Evolutionary conservation across 2,329 filamentous ascomycete genomes (phyloP), one percentile per base, ranked within the genome.

Genomic region (Knufia fluminis): DNA sequence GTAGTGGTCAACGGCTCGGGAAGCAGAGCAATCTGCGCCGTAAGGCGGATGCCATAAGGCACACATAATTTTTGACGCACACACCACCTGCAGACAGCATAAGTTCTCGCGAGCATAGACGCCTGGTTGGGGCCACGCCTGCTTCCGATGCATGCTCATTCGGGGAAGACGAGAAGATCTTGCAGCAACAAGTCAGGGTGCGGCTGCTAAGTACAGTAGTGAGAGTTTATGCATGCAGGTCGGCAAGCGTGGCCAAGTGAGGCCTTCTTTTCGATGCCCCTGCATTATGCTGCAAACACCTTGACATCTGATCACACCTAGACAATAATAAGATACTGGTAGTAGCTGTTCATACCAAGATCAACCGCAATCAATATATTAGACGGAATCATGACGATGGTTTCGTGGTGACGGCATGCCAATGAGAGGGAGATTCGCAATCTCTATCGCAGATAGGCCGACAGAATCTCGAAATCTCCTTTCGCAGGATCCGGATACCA

Each of bases 391-490:
- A 28, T 28, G 26, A 28, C 26, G 26, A 28, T 12, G 6, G 26
- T 28, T 12, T 28, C 6, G 12, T 28, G 26, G 26, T 28, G 26
- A 28, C 26, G 26, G 26, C 26, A 28, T 28, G 26, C 26, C 26
- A 12, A 28, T 12, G 33, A 33, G 36, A 40, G 45, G 14, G 35
- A 48, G 22, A 48, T 48, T 48, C 45, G 45, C 45, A 48, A 48
- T 48, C 33, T 48, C 45, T 45, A 23, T 28, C 26, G 26, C 12
- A 6, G 17, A 45, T 45, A 35, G 42, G 20, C 42, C 12, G 42
- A 32, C n/a, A 45, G 42, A 40, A 48, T 40, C n/a, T 16, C 10
- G 12, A 36, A 46, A 20, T 36, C 16, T 14, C 14, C 20, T 17
- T 43, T 43, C 7, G 33, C 23, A 31, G 23, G 23, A n/a, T 16